phyloP scores from a whole-genome alignment of 164 flowering plant species.

The Akebia trifoliata region DNA sequence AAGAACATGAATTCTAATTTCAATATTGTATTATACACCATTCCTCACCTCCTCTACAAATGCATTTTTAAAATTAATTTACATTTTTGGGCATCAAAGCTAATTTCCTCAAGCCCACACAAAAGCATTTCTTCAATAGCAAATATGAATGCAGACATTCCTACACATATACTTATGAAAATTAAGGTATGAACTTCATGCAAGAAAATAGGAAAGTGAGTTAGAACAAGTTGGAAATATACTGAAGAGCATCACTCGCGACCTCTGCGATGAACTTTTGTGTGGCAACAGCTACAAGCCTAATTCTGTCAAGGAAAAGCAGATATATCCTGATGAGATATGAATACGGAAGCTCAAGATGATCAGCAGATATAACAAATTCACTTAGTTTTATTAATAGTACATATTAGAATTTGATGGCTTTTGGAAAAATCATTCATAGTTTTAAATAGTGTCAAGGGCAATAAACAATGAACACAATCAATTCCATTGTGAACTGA shows the following conservation, averaged over 20 bases:
- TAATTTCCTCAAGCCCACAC: background rate
- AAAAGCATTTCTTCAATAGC: background rate
- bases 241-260: slow-evolving; percentile 91
- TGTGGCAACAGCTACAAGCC: slow-evolving; percentile 96
- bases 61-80: background rate
- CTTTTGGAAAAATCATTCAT: too few relatives aligned
- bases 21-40: background rate
- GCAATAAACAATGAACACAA: background rate
- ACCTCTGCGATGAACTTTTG: slow-evolving; percentile 96
- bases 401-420: too few relatives aligned
- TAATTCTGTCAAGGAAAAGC: slow-evolving; percentile 40
- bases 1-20: too few relatives aligned
- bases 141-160: background rate
- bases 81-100: background rate
- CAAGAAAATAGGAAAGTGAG: background rate
- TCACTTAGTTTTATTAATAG: background rate
- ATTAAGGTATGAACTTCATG: background rate
- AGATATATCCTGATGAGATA: background rate
- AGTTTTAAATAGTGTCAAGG: background rate
- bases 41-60: background rate
- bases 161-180: background rate
- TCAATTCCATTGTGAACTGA: background rate
- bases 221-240: slow-evolving; percentile 21
- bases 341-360: background rate
- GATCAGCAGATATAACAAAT: background rate